Evolutionary conservation across 2,329 filamentous ascomycete genomes (phyloP), one percentile per base, ranked within the genome.

Genomic region (Thielaviopsis euricoi): DNA sequence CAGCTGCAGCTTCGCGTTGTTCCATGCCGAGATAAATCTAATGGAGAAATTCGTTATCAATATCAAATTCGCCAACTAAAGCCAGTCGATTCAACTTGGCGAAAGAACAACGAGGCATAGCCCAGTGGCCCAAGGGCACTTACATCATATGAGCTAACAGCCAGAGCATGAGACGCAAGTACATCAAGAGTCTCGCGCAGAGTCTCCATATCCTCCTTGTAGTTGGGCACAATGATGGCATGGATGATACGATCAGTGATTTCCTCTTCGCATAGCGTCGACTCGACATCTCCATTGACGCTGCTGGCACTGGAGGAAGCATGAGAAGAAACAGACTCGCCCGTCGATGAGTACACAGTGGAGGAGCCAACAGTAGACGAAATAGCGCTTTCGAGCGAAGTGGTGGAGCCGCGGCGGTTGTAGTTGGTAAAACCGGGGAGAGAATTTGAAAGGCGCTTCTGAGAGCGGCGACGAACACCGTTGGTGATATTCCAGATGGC

Each of bases 11-110:
- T 66, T 88, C 85, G 59, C 84, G 80, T 64, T 82, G 72, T 66
- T 87, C 85, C 84, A 87, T 87, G 22, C 80, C 85, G 29, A 88
- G 74, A 65, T 83, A 87, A 56, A 88, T 72, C 84, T 87, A 61
- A 17, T 15, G 43, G 22, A 12, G 5, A 3, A 10, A 40, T 25
- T 50, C 57, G 40, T 21, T 22, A 55, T 49, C 33, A 46, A 22
- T 33, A 33, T 33, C 9, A 33, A 33, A 10, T 33, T 33, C 29
- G 9, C 29, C 29, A 6, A 33, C 12, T 2, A 33, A 26, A 33
- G n/a, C n/a, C n/a, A n/a, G n/a, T 33, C 7, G 9, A 33, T 33
- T 33, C 29, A 33, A 33, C 29, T 10, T 33, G 4, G 4, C 29
- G 5, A 33, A 33, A 33, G 7, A 33, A 33, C 7, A 10, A 10